Evolutionary conservation across 2,329 filamentous ascomycete species (phyloP).

Genomic region (Cladophialophora bantiana): DNA sequence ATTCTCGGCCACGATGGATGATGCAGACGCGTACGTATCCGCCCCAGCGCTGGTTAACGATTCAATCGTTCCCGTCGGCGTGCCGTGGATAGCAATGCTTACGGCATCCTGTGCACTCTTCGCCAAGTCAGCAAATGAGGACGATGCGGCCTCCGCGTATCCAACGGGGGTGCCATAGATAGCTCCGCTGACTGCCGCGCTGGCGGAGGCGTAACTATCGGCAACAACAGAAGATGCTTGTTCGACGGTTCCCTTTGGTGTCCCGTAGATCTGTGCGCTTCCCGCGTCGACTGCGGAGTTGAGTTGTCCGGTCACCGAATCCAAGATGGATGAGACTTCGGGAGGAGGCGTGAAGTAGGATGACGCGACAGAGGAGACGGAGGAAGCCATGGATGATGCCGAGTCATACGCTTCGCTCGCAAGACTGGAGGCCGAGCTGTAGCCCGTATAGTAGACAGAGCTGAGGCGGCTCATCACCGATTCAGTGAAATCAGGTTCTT

Average conservation of each 20-base stretch:
- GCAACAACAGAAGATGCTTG: constrained; percentile 62
- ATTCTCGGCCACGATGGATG: constrained; percentile 55
- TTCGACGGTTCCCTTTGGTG: constrained; percentile 61
- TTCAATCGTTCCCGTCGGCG: constrained; percentile 57
- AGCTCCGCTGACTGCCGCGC: constrained; percentile 56
- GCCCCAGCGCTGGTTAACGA: constrained; percentile 53
- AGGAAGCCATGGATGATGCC: constrained; percentile 43
- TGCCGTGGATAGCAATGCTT: constrained; percentile 64
- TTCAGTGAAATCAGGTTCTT: constrained; percentile 81
- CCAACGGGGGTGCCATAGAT: constrained; percentile 62
- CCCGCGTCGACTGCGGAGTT: constrained; percentile 66
- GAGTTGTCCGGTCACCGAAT: constrained; percentile 63
- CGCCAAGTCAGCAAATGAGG: constrained; percentile 61
- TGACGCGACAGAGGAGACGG: constrained; percentile 46
- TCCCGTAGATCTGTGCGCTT: constrained; percentile 64
- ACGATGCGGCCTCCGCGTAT: constrained; percentile 62
- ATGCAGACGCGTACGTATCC: constrained; percentile 53
- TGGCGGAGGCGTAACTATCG: constrained; percentile 59
- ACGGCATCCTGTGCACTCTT: constrained; percentile 63
- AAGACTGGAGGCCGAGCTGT: constrained; percentile 59
- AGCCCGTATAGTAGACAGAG: constrained; percentile 73
- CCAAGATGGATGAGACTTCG: constrained; percentile 64
- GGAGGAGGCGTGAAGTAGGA: constrained; percentile 61
- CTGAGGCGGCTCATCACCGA: constrained; percentile 76
- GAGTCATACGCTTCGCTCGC: constrained; percentile 57